Conservation (phyloP, 208 protist genomes). For the Tritrichomonas foetus region DNA sequence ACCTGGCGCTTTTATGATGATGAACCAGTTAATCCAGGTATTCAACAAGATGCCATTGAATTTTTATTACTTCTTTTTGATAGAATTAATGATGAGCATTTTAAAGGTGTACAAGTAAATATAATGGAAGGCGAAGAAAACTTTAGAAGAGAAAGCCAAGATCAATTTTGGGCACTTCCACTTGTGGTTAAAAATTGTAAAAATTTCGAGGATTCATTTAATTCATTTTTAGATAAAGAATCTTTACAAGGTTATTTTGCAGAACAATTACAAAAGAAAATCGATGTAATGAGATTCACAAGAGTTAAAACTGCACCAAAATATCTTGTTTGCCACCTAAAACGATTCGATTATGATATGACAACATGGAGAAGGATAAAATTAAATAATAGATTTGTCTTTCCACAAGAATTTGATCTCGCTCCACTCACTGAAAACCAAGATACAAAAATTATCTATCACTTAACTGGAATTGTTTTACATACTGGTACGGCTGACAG, state of each 20-base stretch:
- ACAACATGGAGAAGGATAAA: background rate
- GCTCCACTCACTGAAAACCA: conserved; percentile 56
- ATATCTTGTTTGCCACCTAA: background rate
- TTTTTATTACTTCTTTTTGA: background rate
- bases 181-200: background rate
- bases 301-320: background rate
- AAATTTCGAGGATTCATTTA: background rate
- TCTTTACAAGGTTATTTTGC: background rate
- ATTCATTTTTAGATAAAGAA: background rate
- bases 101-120: too few species aligned
- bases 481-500: conserved; percentile 61
- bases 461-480: conserved; percentile 62
- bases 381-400: conserved; percentile 63
- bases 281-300: background rate
- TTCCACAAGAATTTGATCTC: conserved; percentile 60
- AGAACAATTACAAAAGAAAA: background rate
- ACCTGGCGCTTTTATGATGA: background rate
- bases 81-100: too few species aligned
- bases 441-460: conserved; percentile 49
- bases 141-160: too few species aligned
- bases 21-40: background rate
- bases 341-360: background rate
- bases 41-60: conserved; percentile 19
- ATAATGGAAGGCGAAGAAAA: too few species aligned
- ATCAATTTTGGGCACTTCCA: too few species aligned